phyloP scores from a whole-genome alignment of 441 rosid species.

The Bocquillonia castaneifolia region DNA sequence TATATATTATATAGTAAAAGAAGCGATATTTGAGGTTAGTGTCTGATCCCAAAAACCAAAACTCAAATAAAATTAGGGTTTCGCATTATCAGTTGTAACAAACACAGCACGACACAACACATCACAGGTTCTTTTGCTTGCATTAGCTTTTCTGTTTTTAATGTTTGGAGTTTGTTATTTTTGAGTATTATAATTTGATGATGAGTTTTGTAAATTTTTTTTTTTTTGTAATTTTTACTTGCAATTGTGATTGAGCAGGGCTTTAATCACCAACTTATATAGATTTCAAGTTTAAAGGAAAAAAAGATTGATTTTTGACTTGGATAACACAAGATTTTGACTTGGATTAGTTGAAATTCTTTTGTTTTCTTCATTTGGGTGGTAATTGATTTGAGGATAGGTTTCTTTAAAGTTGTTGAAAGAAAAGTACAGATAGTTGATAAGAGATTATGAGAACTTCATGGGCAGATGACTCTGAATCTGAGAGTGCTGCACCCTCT shows the following conservation, averaged over 20 bases:
- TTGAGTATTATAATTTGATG: no score
- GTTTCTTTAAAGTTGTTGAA: background rate
- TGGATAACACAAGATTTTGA: conserved; percentile 20
- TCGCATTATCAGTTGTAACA: conserved; percentile 5
- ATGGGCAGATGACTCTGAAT: conserved; percentile 87
- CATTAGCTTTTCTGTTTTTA: background rate
- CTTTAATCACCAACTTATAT: conserved; percentile 10
- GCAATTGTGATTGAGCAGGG: conserved; percentile 28
- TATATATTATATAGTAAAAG: conserved; percentile 12
- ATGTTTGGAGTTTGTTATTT: background rate
- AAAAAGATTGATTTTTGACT: background rate
- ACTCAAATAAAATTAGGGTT: conserved; percentile 9
- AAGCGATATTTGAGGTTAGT: conserved; percentile 27
- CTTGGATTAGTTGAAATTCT: background rate
- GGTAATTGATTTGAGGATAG: background rate
- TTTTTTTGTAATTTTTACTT: conserved; percentile 9
- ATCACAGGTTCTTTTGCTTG: conserved; percentile 6
- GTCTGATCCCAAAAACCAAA: conserved; percentile 30
- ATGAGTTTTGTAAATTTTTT: no score
- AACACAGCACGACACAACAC: background rate
- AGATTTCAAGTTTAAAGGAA: background rate
- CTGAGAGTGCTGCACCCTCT: conserved; percentile 56
- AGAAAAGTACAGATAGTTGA: conserved; percentile 1
- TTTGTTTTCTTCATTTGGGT: background rate
- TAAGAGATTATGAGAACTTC: conserved; percentile 53